phyloP scores from a whole-genome alignment of 2,329 filamentous ascomycete species.

The Coniochaeta hoffmannii region DNA sequence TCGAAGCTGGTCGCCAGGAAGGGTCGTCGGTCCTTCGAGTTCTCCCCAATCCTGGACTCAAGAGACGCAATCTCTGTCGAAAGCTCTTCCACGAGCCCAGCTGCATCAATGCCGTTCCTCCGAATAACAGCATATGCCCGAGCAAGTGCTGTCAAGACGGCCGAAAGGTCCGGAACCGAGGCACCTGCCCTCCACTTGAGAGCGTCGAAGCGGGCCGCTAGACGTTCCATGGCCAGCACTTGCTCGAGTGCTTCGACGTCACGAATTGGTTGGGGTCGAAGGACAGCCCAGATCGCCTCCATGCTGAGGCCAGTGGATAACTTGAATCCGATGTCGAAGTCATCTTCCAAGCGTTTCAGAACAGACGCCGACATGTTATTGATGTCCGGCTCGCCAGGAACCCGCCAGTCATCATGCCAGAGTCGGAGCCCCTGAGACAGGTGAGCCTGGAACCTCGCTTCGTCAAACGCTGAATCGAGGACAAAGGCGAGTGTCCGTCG shows the following conservation, averaged over 20 bases:
- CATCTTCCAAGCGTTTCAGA: conserved; percentile 35
- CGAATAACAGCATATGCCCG: conserved; percentile 50
- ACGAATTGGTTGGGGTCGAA: conserved; percentile 56
- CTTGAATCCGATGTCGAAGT: conserved; percentile 64
- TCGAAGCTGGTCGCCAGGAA: conserved; percentile 52
- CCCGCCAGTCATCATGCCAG: conserved; percentile 25
- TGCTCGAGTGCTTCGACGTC: conserved; percentile 36
- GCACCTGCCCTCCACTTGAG: conserved; percentile 51
- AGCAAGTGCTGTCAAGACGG: conserved; percentile 46
- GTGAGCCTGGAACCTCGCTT: conserved; percentile 58
- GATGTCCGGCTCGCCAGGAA: conserved; percentile 17
- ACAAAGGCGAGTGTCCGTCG: conserved; percentile 44
- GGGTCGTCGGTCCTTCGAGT: conserved; percentile 33
- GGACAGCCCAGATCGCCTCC: conserved; percentile 67
- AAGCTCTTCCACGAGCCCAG: conserved; percentile 41
- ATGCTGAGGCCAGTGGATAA: conserved; percentile 71
- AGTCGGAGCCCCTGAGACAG: conserved; percentile 41
- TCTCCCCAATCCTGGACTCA: conserved; percentile 35
- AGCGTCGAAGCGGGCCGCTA: conserved; percentile 53
- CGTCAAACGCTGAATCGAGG: conserved; percentile 43
- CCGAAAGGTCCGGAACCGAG: conserved; percentile 42
- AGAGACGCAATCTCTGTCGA: conserved; percentile 43
- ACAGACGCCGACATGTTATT: conserved; percentile 32
- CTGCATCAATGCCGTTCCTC: conserved; percentile 30
- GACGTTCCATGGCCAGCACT: conserved; percentile 42